Percentiles rank a stretch among this genome's conserved stretches.
Evolutionary conservation across 768 basidiomycete genomes (phyloP).

Genomic region (Auricularia sp.): DNA sequence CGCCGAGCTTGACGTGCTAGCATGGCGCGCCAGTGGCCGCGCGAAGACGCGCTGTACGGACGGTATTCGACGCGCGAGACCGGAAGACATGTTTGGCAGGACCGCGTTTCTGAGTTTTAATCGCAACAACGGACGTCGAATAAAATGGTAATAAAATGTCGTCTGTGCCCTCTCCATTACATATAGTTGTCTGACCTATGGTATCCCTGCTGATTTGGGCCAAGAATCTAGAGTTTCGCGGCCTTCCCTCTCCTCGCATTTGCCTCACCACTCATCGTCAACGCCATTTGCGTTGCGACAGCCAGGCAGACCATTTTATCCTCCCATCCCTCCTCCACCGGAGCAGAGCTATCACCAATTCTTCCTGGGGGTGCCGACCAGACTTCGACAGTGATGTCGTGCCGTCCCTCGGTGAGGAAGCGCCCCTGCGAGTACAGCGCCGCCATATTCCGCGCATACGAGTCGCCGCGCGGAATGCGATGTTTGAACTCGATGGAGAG

Average conservation of each 20-base stretch:
- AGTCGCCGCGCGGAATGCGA: slow-evolving; percentile 37
- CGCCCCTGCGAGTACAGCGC: slow-evolving; percentile 43
- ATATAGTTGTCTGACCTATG: too few relatives aligned
- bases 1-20: background rate
- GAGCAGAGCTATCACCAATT: background rate
- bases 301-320: slow-evolving; percentile 56
- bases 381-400: slow-evolving; percentile 49
- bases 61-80: background rate
- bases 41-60: background rate
- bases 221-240: too few relatives aligned
- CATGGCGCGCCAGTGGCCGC: background rate
- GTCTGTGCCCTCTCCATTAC: too few relatives aligned
- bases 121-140: too few relatives aligned
- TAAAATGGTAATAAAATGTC: too few relatives aligned
- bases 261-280: too few relatives aligned
- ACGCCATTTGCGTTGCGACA: slow-evolving; percentile 36
- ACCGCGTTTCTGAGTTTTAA: too few relatives aligned
- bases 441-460: slow-evolving; percentile 41
- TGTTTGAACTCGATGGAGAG: slow-evolving; percentile 55
- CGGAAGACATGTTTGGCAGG: too few relatives aligned
- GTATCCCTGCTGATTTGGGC: too few relatives aligned
- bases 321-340: slow-evolving; percentile 31
- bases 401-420: slow-evolving; percentile 44
- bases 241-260: too few relatives aligned
- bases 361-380: slow-evolving; percentile 51